A percentile compares a stretch with the other conserved stretches of the same genome.
These are phyloP conservation scores for Tothia fuscella DNA, from an alignment of 2,329 filamentous ascomycete species.

Conservation along the genomic window DNA sequence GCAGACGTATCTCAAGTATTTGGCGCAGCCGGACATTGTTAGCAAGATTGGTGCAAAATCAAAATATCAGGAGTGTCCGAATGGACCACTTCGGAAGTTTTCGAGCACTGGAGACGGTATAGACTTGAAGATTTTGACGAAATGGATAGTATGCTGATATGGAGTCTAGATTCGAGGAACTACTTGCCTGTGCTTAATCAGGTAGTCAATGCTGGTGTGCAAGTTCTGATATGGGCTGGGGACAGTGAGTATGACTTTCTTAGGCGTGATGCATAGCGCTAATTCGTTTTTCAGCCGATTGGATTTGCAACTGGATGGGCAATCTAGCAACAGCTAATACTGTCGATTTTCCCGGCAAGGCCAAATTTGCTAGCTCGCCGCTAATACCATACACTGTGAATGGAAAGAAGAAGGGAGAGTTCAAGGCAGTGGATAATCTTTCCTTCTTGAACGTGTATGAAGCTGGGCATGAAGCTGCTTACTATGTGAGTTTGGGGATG, in stretches of 20 bases:
- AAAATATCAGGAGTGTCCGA: slow-evolving; percentile 31
- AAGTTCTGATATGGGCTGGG: slow-evolving; percentile 42
- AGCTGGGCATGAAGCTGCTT: slow-evolving; percentile 32
- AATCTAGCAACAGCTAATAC: slow-evolving; percentile 25
- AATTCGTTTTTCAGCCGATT: slow-evolving; percentile 33
- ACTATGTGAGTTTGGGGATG: slow-evolving; percentile 12
- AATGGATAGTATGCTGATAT: slow-evolving; percentile 23
- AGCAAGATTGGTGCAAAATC: slow-evolving; percentile 35
- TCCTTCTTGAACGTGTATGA: slow-evolving; percentile 38
- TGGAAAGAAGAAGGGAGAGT: slow-evolving; percentile 36
- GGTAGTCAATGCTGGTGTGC: slow-evolving; percentile 37
- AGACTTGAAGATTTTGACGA: background rate
- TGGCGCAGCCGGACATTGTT: slow-evolving; percentile 25
- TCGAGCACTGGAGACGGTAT: slow-evolving; percentile 6
- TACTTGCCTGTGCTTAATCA: slow-evolving; percentile 32
- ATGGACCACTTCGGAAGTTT: slow-evolving; percentile 10
- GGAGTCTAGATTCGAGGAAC: slow-evolving; percentile 35
- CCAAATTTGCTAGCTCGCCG: slow-evolving; percentile 28
- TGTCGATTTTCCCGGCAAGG: slow-evolving; percentile 30
- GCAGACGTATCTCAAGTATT: slow-evolving; percentile 30
- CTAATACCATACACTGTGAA: slow-evolving; percentile 36
- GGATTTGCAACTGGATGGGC: slow-evolving; percentile 48
- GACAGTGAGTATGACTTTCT: slow-evolving; percentile 29
- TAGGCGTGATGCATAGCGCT: too few species aligned
- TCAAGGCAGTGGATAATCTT: slow-evolving; percentile 39